A percentile compares a stretch with the other conserved stretches of the same genome.
Conservation (phyloP, 345 rosid species). For the Eucalyptus shirleyi region DNA sequence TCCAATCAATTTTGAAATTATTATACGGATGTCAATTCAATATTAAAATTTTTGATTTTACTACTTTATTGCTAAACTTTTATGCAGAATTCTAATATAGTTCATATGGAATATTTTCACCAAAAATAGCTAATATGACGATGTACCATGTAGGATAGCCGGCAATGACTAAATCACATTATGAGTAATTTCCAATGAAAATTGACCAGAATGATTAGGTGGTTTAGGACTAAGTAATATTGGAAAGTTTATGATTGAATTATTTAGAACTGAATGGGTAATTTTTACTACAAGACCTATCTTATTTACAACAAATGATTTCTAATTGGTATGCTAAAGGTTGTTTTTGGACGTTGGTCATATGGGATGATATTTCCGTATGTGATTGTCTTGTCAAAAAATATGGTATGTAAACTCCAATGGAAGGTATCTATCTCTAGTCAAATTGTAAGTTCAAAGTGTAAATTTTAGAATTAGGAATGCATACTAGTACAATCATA, state of each 20-base stretch:
- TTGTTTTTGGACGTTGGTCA: not conserved
- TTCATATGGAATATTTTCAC: not conserved
- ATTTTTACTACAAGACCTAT: not conserved
- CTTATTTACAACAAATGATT: not conserved
- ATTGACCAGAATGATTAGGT: accelerated
- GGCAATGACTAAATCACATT: accelerated
- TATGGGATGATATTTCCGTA: not conserved
- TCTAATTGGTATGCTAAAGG: not conserved
- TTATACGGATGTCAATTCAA: not conserved
- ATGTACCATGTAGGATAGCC: accelerated
- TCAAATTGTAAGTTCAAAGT: not conserved
- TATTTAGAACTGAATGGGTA: not conserved
- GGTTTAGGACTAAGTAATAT: too few relatives aligned
- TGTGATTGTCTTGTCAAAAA: not conserved
- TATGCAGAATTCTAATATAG: not conserved
- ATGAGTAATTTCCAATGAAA: not conserved
- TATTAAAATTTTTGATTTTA: accelerated
- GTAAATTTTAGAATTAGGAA: not conserved
- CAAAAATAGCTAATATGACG: accelerated
- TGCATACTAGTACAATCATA: not conserved
- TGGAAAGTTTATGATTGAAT: too few relatives aligned
- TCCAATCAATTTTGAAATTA: not conserved
- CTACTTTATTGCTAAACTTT: not conserved
- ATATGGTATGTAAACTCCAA: not conserved
- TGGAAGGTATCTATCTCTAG: not conserved